Base-by-base conservation (phyloP, 441 rosid genomes). In the Populus hybrid region DNA sequence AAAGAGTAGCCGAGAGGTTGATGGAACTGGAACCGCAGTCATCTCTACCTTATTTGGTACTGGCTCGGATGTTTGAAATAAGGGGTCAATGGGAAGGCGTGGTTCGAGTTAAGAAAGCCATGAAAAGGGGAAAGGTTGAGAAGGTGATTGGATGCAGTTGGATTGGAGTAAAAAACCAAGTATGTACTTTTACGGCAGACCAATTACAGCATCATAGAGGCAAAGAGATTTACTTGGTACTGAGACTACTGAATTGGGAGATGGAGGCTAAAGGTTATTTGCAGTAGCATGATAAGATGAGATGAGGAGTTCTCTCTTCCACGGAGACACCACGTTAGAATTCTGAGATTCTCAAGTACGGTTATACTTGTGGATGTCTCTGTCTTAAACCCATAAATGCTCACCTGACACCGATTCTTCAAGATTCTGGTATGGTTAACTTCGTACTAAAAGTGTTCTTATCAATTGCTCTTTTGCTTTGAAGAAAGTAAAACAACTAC, bases 31-130 rank as follows among this genome's bases (percentile, higher is more conserved):
- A 87, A 42, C 89, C 89, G 26, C 75, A 76, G 24, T 87, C 92
- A 8, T 70, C 82, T 68, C 64, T 86, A 78, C 86, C 94, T 11
- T 91, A 85, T 79, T 69, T 81, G 24, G 82, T 89, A 72, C 81
- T 94, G 86, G 76, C 82, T 75, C 82, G 81, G 74, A 71, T 82
- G 68, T 92, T 89, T 67, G 91, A 90, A 79, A 87, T 72, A 83
- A 85, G 87, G 79, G 88, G 88, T 34, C 83, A 82, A 61, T 91
- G 96, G 98, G 98, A 91, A 79, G 82, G 82, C 32, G 71, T 90
- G 73, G 89, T 89, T 72, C 84, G 84, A 75, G 76, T 91, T 65
- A 80, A 81, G 84, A 88, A 86, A 32, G 78, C 75, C 57, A 82
- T 90, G 88, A 80, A 81, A 77, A 76, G 82, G 74, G 83, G 77